Percentiles rank a stretch among this genome's conserved stretches.
Evolutionary conservation across 1,284 basidiomycete species (phyloP).

Genomic region (Cutaneotrichosporon sp.): DNA sequence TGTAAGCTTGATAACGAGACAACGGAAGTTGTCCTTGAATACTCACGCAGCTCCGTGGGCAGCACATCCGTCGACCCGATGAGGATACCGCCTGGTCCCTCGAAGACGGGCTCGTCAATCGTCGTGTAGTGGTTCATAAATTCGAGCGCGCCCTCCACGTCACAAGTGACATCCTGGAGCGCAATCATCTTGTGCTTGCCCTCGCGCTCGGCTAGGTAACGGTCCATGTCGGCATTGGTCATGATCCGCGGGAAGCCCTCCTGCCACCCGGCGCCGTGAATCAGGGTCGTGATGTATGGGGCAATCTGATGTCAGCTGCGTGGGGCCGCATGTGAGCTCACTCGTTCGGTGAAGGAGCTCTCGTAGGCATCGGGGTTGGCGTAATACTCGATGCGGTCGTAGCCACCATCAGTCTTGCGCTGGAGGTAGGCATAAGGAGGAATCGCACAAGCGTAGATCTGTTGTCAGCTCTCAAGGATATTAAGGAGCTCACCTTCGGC

Average conservation of each 20-base stretch:
- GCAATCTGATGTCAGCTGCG: constrained; percentile 56
- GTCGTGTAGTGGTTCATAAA: constrained; percentile 72
- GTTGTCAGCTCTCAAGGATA: neutral
- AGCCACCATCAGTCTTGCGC: constrained; percentile 56
- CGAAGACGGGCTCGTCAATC: constrained; percentile 66
- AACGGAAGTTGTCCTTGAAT: neutral
- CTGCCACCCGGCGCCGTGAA: constrained; percentile 82
- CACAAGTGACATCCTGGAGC: constrained; percentile 81
- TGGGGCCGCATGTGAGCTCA: constrained; percentile 35
- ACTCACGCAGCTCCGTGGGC: constrained; percentile 67
- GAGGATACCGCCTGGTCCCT: constrained; percentile 55
- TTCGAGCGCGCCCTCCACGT: constrained; percentile 75
- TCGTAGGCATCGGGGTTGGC: constrained; percentile 60
- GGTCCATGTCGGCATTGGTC: constrained; percentile 59
- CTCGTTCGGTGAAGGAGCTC: constrained; percentile 65
- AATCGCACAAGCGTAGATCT: constrained; percentile 75
- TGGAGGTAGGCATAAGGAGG: constrained; percentile 65
- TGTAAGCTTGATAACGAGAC: neutral
- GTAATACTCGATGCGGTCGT: constrained; percentile 68
- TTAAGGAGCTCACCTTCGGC: constrained; percentile 51
- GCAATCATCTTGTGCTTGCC: constrained; percentile 52
- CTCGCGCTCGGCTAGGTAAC: constrained; percentile 53
- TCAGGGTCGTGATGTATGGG: constrained; percentile 72
- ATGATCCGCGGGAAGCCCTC: constrained; percentile 70
- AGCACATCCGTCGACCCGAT: constrained; percentile 86